Evolutionary conservation across 495 filamentous ascomycete species (phyloP).

Genomic region (Lindgomyces ingoldianus): DNA sequence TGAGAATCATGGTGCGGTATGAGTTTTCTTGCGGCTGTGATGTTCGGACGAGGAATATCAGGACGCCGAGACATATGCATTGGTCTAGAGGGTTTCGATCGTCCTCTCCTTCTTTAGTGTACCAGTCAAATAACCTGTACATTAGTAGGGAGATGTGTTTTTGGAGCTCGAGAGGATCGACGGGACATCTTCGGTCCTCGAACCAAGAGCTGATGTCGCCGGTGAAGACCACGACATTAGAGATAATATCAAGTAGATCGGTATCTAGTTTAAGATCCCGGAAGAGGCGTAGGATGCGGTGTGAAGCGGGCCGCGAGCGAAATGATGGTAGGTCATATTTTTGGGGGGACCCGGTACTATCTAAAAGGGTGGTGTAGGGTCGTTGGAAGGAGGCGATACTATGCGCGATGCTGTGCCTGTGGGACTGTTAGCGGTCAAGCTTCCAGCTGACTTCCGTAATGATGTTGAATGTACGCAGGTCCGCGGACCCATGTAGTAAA

Average conservation of each 20-base stretch:
- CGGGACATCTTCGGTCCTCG: conserved; percentile 24
- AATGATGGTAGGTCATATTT: conserved; percentile 28
- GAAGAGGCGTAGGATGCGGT: conserved; percentile 18
- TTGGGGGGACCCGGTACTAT: conserved; percentile 22
- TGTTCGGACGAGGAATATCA: conserved; percentile 26
- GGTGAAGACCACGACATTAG: conserved; percentile 20
- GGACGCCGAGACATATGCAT: conserved; percentile 28
- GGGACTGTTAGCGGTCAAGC: not conserved
- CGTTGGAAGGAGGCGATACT: conserved; percentile 33
- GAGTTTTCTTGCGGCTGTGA: conserved; percentile 7
- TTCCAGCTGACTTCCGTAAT: too few species aligned
- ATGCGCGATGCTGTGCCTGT: conserved; percentile 16
- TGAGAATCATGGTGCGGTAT: conserved; percentile 19
- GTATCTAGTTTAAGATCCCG: conserved; percentile 21
- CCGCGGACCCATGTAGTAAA: too few species aligned
- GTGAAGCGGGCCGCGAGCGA: conserved; percentile 21
- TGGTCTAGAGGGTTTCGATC: conserved; percentile 24
- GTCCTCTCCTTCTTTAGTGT: conserved; percentile 5
- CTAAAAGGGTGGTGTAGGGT: conserved; percentile 30
- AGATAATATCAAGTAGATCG: conserved; percentile 24
- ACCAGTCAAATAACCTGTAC: conserved; percentile 33
- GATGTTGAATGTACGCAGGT: too few species aligned
- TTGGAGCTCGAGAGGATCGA: conserved; percentile 37
- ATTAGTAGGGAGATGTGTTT: conserved; percentile 31
- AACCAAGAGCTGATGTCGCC: conserved; percentile 25